Evolutionary conservation across 2,329 filamentous ascomycete species (phyloP).

Genomic region (Fusarium sp.): DNA sequence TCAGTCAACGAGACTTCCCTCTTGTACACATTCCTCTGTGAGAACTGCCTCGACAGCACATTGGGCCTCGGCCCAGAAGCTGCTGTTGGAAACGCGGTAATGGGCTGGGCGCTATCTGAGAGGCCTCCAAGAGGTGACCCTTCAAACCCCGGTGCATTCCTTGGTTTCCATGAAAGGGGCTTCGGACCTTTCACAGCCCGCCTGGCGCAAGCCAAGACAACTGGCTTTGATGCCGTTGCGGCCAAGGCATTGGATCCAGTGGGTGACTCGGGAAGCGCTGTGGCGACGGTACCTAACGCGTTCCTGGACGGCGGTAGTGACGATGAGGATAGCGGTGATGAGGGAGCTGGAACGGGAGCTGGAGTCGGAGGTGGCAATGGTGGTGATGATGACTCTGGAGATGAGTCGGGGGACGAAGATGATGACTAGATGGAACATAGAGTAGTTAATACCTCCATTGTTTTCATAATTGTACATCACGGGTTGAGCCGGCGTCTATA

Average conservation of each 20-base stretch:
- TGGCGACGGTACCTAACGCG: neutral
- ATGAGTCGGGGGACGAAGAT: neutral
- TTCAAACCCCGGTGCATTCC: neutral
- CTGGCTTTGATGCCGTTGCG: neutral
- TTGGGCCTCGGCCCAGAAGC: neutral
- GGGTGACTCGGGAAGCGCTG: neutral
- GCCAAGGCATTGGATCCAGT: neutral
- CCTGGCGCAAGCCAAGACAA: neutral
- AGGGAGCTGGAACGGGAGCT: neutral
- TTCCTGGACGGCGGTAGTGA: neutral
- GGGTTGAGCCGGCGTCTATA: fast-evolving
- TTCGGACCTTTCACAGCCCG: neutral
- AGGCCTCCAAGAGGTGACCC: neutral
- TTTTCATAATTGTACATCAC: neutral
- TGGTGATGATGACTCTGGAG: neutral
- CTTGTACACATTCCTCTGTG: slow-evolving; percentile 3
- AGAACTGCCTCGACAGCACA: slow-evolving; percentile 1
- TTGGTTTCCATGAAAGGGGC: neutral
- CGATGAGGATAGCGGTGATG: neutral
- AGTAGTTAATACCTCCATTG: neutral
- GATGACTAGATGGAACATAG: fast-evolving
- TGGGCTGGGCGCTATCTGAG: neutral
- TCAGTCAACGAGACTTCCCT: neutral
- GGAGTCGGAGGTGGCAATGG: neutral
- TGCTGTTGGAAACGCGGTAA: neutral